Evolutionary conservation across 2,329 filamentous ascomycete genomes (phyloP).

Genomic region (Ophiostoma sp.): DNA sequence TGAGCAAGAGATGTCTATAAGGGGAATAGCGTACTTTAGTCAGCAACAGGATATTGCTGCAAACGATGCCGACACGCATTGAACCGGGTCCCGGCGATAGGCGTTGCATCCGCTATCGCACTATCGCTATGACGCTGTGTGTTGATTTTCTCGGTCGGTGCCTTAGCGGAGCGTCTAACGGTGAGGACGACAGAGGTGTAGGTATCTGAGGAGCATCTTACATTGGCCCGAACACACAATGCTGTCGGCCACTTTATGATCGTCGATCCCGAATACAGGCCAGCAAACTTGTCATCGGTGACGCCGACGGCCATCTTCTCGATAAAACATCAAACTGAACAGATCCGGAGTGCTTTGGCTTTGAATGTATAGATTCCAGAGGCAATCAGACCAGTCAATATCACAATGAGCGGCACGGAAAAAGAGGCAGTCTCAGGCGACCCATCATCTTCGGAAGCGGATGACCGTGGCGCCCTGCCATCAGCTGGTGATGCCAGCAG

Average conservation of each 20-base stretch:
- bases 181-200: neutral
- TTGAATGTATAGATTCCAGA: neutral
- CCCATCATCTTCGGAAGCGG: neutral
- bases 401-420: neutral
- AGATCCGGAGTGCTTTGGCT: neutral
- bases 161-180: neutral
- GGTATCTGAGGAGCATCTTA: neutral
- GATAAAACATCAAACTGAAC: no score
- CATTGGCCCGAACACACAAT: neutral
- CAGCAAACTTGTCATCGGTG: no score
- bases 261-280: neutral
- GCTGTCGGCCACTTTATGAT: neutral
- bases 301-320: neutral
- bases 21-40: neutral
- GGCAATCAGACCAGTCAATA: neutral
- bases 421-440: neutral
- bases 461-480: neutral
- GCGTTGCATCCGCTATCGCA: neutral
- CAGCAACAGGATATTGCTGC: neutral
- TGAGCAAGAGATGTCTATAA: neutral
- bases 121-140: neutral
- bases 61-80: neutral
- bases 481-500: neutral
- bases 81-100: neutral
- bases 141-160: neutral